Base-by-base conservation (phyloP, 352 stramenopile species). In the Globisporangium abappressorium region DNA sequence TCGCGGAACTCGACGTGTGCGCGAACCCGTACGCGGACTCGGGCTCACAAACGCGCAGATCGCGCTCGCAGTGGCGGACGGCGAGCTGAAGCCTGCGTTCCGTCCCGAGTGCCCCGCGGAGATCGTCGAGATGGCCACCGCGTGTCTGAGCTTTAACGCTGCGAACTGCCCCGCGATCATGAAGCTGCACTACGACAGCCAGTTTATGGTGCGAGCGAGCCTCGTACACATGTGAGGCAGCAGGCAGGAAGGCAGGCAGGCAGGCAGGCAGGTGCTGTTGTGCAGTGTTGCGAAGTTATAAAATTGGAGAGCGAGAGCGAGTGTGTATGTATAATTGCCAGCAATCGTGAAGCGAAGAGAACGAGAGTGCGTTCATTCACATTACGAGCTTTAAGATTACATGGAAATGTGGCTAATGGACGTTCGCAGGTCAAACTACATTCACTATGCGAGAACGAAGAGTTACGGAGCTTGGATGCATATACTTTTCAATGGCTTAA, bases 171-270 rank as follows among this genome's bases (percentile, higher is more conserved):
- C 85, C 26, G 82, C 75, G 1, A 80, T 84, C 14, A 49, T 93
- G 33, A 73, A 91, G 67, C 65, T 93, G 55, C 84, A 91, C 63
- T 93, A 87, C 65, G 74, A 78, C 9, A 62, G 88, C 54, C 66
- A 78, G 43, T 47, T 62, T 6, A 46, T 69, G 55, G 33, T 64
- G 28, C 64, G 64, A 18, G 56, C 64, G 43, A 69, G 55, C 33
- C 33, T 56, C n/a, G 41, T 15, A n/a, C 56, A 49, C 56, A 28
- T 49, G 33, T 49, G 56, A 62, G 22, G 56, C 12, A 47, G 20
- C 30, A 30, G 1, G 28, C 28, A 30, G 28, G 28, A 2, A 30
- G 28, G 28, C 28, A 30, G 28, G 28, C 28, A 30, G n/a, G 30
- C 30, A 33, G 30, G 3, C 30, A 33, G 30, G 30, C 30, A 33